Evolutionary conservation across 2,329 filamentous ascomycete genomes (phyloP).

Genomic region (Aspergillus niger): DNA sequence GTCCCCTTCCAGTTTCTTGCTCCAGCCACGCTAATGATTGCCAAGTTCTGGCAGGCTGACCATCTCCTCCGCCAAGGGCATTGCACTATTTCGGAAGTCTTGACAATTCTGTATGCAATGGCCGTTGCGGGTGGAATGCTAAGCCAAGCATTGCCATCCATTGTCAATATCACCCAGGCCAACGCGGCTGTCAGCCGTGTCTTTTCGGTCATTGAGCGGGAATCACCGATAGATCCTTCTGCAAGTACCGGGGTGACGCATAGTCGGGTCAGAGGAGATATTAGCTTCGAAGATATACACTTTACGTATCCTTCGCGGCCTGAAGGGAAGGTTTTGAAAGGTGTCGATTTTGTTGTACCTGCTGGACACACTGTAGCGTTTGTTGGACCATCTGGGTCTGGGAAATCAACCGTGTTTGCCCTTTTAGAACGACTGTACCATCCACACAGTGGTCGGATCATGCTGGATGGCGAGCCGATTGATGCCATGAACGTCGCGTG

Average conservation of each 20-base stretch:
- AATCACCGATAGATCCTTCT: slow-evolving; percentile 39
- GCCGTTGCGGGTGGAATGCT: slow-evolving; percentile 13
- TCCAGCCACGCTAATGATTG: background rate
- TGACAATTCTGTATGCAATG: slow-evolving; percentile 14
- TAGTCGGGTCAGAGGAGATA: slow-evolving; percentile 21
- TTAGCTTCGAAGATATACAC: slow-evolving; percentile 44
- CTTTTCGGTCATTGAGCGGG: slow-evolving; percentile 41
- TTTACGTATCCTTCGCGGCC: slow-evolving; percentile 40
- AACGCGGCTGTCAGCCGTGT: slow-evolving; percentile 9
- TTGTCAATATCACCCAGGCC: slow-evolving; percentile 22
- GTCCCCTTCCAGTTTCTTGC: background rate
- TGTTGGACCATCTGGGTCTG: slow-evolving; percentile 71
- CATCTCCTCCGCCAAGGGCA: background rate
- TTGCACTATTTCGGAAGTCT: slow-evolving; percentile 11
- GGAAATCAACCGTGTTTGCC: slow-evolving; percentile 74
- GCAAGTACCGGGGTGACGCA: slow-evolving; percentile 19
- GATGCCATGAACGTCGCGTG: slow-evolving; percentile 33
- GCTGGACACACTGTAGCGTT: slow-evolving; percentile 58
- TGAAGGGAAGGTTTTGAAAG: slow-evolving; percentile 40
- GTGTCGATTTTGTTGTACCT: slow-evolving; percentile 36
- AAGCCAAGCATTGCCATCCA: slow-evolving; percentile 11
- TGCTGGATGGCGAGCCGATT: slow-evolving; percentile 40
- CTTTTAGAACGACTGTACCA: slow-evolving; percentile 73
- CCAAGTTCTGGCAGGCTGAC: slow-evolving; percentile 14
- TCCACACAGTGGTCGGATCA: slow-evolving; percentile 35